These are phyloP conservation scores for Selenicereus undatus DNA, from an alignment of 148 eudicot genomes.

Conservation along the genomic window DNA sequence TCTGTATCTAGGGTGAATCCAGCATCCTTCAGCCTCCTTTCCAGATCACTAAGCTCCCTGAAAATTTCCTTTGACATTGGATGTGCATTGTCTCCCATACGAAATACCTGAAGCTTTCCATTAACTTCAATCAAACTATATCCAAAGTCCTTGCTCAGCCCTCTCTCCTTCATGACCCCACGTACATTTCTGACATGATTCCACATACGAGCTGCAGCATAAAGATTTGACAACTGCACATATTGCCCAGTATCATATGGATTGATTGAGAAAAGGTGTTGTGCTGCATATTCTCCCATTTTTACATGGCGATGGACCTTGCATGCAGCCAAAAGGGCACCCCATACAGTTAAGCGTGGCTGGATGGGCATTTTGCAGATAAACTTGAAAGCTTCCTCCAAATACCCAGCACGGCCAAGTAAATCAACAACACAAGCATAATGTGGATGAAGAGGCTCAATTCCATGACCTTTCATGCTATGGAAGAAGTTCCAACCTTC, in stretches of 20 bases:
- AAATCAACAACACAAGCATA: constrained; percentile 75
- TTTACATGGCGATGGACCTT: constrained; percentile 52
- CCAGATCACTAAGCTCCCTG: constrained; percentile 39
- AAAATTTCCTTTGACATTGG: constrained; percentile 48
- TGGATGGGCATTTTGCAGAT: constrained; percentile 53
- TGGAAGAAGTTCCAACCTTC: constrained; percentile 67
- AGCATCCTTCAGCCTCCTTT: constrained; percentile 44
- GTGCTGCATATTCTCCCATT: constrained; percentile 67
- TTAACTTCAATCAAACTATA: constrained; percentile 53
- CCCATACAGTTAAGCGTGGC: constrained; percentile 63
- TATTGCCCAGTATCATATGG: constrained; percentile 53
- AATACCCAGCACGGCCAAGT: constrained; percentile 65
- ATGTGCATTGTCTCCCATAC: constrained; percentile 53
- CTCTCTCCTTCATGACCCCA: constrained; percentile 50
- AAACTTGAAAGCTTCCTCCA: constrained; percentile 53
- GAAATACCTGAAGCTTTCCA: constrained; percentile 53
- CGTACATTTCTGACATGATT: constrained; percentile 50
- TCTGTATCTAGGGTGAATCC: constrained; percentile 52
- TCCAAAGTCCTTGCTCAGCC: constrained; percentile 57
- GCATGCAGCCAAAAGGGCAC: constrained; percentile 67
- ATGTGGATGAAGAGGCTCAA: constrained; percentile 64
- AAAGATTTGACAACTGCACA: constrained; percentile 71
- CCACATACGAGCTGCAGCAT: constrained; percentile 66
- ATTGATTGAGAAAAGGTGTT: constrained; percentile 49
- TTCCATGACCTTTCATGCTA: constrained; percentile 49